Percentiles rank a stretch among this genome's conserved stretches.
Evolutionary conservation across 495 filamentous ascomycete genomes (phyloP).

Genomic region (Sporormia fimetaria): DNA sequence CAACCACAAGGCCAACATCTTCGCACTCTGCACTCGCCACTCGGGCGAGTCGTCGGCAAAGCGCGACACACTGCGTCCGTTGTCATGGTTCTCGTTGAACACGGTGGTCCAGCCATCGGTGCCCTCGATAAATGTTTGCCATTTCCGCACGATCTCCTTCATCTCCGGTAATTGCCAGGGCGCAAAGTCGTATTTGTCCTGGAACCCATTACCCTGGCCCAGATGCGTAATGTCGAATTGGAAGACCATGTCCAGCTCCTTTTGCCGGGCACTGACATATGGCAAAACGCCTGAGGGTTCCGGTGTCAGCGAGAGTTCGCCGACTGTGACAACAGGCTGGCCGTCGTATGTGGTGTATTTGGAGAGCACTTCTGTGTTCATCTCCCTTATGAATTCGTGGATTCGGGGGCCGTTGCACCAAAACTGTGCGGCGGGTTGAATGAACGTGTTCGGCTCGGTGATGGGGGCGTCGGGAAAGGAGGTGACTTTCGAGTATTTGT

Average conservation of each 20-base stretch:
- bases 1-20: constrained; percentile 26
- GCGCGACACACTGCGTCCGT: constrained; percentile 24
- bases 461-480: constrained; percentile 28
- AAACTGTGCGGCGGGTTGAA: constrained; percentile 18
- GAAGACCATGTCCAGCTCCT: constrained; percentile 31
- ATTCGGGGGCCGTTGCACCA: constrained; percentile 31
- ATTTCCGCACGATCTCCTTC: constrained; percentile 17
- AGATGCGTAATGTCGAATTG: constrained; percentile 30
- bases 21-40: constrained; percentile 24
- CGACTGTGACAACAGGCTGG: constrained; percentile 23
- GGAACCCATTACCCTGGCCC: constrained; percentile 13
- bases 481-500: constrained; percentile 28
- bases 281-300: constrained; percentile 20
- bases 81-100: constrained; percentile 30
- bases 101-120: constrained; percentile 28
- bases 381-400: constrained; percentile 30
- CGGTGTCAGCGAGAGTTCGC: constrained; percentile 25
- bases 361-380: constrained; percentile 21
- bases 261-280: constrained; percentile 18
- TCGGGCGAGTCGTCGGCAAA: constrained; percentile 23
- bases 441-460: constrained; percentile 12
- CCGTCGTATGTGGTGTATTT: constrained; percentile 21
- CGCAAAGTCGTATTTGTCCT: constrained; percentile 15
- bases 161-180: constrained; percentile 15
- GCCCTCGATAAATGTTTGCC: constrained; percentile 21